Base-by-base conservation (phyloP, 345 rosid species). In the Acer campestre region DNA sequence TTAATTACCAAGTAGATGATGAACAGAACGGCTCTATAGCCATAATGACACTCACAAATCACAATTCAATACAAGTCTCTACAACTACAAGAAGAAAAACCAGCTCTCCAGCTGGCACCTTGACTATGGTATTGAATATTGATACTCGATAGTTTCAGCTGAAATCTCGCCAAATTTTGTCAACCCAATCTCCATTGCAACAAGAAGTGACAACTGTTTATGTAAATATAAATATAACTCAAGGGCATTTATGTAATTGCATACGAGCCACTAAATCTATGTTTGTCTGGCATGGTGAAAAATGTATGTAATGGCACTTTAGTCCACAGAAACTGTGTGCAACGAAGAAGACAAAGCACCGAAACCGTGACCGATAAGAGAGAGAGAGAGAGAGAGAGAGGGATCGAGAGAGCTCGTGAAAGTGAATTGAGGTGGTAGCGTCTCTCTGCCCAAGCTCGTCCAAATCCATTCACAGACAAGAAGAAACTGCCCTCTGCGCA, bases 301-400 rank as follows among this genome's bases (percentile, higher is more conserved):
- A n/a, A 6, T 59, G 40, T 29, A 14, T 29, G 67, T 16, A 55
- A 25, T 25, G 27, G 27, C 27, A 25, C 27, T 25, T 25, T 25
- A 25, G 27, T 25, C 27, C 27, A 25, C 27, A 46, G n/a, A 31
- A 27, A n/a, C 61, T 14, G 22, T 14, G 72, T 16, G 31, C 31
- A 29, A 29, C 18, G 17, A 56, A 59, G 51, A 59, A 17, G 22
- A 73, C 59, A 66, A 64, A 80, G 79, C 86, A 79, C 85, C 83
- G 86, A 75, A 72, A 71, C 79, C 55, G 72, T 64, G 80, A 84
- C 83, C 84, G 68, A 79, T 84, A 62, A 75, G 78, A 78, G 29
- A 27, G 76, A 74, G 64, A 81, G 80, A 80, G 59, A 81, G 63
- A 75, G 0, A 25, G 67, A 65, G 40, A 35, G 14, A 14, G n/a